Conservation (phyloP, 1,139 yeast genomes). For the Hansenula lynferdii region DNA sequence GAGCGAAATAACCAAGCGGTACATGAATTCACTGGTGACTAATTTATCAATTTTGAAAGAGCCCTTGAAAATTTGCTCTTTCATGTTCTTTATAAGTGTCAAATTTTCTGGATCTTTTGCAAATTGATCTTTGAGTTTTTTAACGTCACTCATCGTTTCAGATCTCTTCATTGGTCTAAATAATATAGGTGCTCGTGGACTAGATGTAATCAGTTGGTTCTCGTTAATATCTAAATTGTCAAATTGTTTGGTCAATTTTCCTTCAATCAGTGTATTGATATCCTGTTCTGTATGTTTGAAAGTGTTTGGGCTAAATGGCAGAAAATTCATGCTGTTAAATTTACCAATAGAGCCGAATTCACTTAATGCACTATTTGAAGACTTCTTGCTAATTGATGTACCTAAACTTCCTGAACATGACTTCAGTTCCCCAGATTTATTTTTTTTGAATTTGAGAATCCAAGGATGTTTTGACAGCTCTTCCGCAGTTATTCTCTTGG, state of each 20-base stretch:
- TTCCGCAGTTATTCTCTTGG: constrained; percentile 52
- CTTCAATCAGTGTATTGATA: constrained; percentile 7
- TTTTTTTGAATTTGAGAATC: constrained; percentile 24
- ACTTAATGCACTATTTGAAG: neutral
- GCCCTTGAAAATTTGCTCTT: no score
- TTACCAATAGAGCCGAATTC: constrained; percentile 19
- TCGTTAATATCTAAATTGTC: constrained; percentile 9
- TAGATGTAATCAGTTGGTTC: neutral
- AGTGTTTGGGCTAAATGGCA: constrained; percentile 21
- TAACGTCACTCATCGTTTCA: no score
- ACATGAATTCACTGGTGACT: no score
- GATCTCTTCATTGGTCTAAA: constrained; percentile 1
- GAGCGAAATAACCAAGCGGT: no score
- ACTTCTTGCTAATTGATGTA: constrained; percentile 18
- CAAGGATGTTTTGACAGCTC: constrained; percentile 58
- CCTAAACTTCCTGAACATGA: constrained; percentile 10
- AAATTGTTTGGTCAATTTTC: constrained; percentile 10
- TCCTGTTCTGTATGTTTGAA: constrained; percentile 13
- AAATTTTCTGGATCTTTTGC: no score
- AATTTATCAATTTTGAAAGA: no score
- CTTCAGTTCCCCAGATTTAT: constrained; percentile 25
- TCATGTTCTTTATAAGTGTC: no score
- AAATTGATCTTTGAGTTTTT: no score
- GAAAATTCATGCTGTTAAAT: constrained; percentile 26
- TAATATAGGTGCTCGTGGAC: neutral